A percentile compares a stretch with the other conserved stretches of the same genome.
These are phyloP conservation scores for Xylariomycetidae sp. DNA, from an alignment of 2,329 filamentous ascomycete genomes.

Conservation along the genomic window DNA sequence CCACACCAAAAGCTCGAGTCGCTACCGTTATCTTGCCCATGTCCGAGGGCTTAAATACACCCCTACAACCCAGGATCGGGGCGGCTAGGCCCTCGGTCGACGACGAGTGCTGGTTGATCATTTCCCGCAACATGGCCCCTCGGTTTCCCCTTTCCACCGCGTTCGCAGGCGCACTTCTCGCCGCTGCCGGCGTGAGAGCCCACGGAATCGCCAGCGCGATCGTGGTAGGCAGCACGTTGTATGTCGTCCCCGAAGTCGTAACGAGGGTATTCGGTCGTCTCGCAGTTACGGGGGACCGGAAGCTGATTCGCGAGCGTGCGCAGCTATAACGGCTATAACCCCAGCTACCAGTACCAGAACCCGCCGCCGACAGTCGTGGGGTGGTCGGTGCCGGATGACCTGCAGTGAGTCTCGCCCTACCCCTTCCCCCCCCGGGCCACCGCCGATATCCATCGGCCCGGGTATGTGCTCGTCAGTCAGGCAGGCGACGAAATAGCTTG, in stretches of 20 bases:
- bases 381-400: slow-evolving; percentile 25
- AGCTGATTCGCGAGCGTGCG: slow-evolving; percentile 4
- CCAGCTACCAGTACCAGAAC: slow-evolving; percentile 22
- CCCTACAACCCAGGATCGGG: too few species aligned
- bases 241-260: slow-evolving; percentile 7
- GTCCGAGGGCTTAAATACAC: too few species aligned
- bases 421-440: too few species aligned
- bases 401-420: slow-evolving; percentile 18
- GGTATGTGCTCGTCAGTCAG: too few species aligned
- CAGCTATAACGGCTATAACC: slow-evolving; percentile 26
- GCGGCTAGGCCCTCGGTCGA: too few species aligned
- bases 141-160: slow-evolving; percentile 2
- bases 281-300: neutral
- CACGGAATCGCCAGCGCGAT: slow-evolving; percentile 24
- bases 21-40: too few species aligned
- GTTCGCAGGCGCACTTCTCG: slow-evolving; percentile 9
- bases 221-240: slow-evolving; percentile 23
- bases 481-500: too few species aligned
- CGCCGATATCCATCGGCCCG: too few species aligned
- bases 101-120: too few species aligned
- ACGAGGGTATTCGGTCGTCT: neutral
- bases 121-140: too few species aligned
- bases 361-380: slow-evolving; percentile 23
- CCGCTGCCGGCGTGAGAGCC: slow-evolving; percentile 11
- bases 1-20: too few species aligned